These are phyloP conservation scores for Penicillium sp. DNA, from an alignment of 2,329 filamentous ascomycete genomes.

Conservation along the genomic window DNA sequence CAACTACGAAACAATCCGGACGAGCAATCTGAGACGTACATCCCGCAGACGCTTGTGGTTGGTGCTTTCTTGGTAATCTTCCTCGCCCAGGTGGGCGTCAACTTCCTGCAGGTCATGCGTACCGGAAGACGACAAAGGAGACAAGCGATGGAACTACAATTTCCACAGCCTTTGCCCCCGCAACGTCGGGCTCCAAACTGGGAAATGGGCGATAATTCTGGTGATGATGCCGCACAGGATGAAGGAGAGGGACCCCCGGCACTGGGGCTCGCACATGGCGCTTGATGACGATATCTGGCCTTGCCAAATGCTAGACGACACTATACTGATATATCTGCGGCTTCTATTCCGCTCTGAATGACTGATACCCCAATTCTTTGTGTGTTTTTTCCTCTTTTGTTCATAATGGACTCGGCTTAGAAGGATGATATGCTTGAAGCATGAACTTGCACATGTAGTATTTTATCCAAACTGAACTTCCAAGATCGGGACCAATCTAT, in stretches of 20 bases:
- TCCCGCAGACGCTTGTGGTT: conserved; percentile 35
- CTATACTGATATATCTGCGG: too few species aligned
- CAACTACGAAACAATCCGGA: neutral
- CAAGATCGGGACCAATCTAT: too few species aligned
- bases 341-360: too few species aligned
- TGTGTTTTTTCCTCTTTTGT: too few species aligned
- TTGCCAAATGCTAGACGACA: too few species aligned
- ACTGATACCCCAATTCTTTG: too few species aligned
- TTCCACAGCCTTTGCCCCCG: conserved; percentile 24
- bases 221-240: conserved; percentile 3
- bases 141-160: conserved; percentile 21
- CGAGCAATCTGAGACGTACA: conserved; percentile 21
- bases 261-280: too few species aligned
- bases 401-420: too few species aligned
- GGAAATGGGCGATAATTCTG: conserved; percentile 1
- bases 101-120: conserved; percentile 29
- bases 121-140: conserved; percentile 21
- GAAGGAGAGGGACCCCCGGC: conserved; percentile 1
- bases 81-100: conserved; percentile 29
- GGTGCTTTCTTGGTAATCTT: conserved; percentile 34
- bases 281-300: too few species aligned
- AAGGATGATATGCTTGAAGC: too few species aligned
- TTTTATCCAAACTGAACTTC: too few species aligned
- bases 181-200: conserved; percentile 7
- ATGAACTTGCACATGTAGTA: too few species aligned